Base-by-base conservation (phyloP, 306 rosid genomes). In the Senna tora region DNA sequence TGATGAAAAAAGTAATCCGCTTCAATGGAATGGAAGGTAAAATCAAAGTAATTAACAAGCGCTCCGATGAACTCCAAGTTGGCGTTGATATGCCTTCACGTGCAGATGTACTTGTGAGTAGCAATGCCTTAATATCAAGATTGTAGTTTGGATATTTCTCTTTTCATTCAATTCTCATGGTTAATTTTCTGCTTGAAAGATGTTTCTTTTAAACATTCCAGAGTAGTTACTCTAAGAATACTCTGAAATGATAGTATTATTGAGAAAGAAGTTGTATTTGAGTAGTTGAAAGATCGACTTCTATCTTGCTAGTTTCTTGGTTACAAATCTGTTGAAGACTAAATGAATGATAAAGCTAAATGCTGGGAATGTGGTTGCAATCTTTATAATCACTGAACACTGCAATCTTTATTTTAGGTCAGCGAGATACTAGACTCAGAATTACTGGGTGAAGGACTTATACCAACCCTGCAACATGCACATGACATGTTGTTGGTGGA, bases 391-490 rank as follows among this genome's bases (percentile, higher is more conserved):
- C 43, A 39, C 4, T 28, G 28, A 45, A 54, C 45, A 5, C 28
- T 36, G 47, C 2, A 30, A 39, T 61, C 39, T 43, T 74, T 46
- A 19, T 56, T 79, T 73, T 81, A 93, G 97, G 96, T 93, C n/a
- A 93, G 97, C 45, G 98, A 93, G 87, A 93, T 93, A 83, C 80
- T 93, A 54, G 96, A 93, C 79, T 89, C 98, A 0, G 98, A 93
- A 62, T 81, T 93, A 59, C 68, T 93, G 63, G 98, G 98, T 16
- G 98, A 93, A 84, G 98, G 98, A 77, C 93, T 93, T 64, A 91
- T 93, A 80, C 98, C 97, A 11, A 87, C 94, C 63, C 67, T 93
- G 47, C 97, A 89, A 50, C 96, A 93, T 77, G 98, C 98, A 0
- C 89, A 91, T 84, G 97, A 91, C 78, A 46, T 38, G 79, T 75